These are phyloP conservation scores for Vitis hybrid DNA, from an alignment of 177 flowering plant genomes.

Conservation along the genomic window DNA sequence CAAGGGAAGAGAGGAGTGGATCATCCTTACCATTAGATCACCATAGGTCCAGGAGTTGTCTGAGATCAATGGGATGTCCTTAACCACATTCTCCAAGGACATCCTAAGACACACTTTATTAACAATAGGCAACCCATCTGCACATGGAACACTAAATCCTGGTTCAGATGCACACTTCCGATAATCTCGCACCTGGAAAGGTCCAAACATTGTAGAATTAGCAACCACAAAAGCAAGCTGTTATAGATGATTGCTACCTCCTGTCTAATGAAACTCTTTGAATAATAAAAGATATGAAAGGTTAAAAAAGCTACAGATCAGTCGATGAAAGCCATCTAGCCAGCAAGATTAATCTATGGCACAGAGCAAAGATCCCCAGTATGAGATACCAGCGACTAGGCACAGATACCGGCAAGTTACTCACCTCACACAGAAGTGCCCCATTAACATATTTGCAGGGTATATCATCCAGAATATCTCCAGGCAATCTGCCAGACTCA, in stretches of 20 bases:
- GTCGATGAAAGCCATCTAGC: no score
- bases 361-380: no score
- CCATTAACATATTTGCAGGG: constrained; percentile 90
- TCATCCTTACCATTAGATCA: constrained; percentile 80
- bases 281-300: background rate
- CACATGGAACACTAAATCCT: constrained; percentile 32
- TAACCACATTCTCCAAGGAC: constrained; percentile 93
- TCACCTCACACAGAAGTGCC: constrained; percentile 80
- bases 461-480: constrained; percentile 80
- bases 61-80: constrained; percentile 82
- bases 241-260: background rate
- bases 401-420: constrained; percentile 8
- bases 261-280: background rate
- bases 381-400: no score
- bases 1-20: constrained; percentile 6
- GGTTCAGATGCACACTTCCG: constrained; percentile 51
- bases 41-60: constrained; percentile 91
- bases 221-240: background rate
- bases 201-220: background rate
- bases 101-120: constrained; percentile 68
- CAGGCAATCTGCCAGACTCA: constrained; percentile 88
- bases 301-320: background rate
- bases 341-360: no score
- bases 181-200: constrained; percentile 79
- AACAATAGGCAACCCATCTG: constrained; percentile 41